Evolutionary conservation across 768 basidiomycete genomes (phyloP), one percentile per base, ranked within the genome.

Genomic region (Lactarius tabidus): DNA sequence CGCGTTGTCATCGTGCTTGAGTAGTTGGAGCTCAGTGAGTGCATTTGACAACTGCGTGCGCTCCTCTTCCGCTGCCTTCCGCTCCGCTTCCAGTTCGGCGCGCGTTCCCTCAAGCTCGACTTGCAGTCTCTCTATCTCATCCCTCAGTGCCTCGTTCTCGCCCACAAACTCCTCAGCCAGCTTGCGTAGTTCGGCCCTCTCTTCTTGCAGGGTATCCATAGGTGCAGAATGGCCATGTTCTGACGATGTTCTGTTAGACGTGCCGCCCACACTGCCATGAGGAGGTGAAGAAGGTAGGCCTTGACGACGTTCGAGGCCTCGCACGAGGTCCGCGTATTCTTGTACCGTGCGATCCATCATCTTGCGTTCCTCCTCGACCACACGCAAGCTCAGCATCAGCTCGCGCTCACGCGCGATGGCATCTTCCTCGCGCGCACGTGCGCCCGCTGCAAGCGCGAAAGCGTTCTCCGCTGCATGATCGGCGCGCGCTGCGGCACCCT

Each of bases 291-390:
- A 65, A 3, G 70, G 63, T n/a, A 57, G 60, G 62, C 74, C 74
- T 62, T 73, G 73, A 64, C 80, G 78, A 20, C 80, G 79, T 70
- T 90, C 86, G 60, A 91, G 77, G 1, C 75, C 79, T 23, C 89
- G 80, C 15, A 92, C 91, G 17, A 93, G 81, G 64, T 84, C 84
- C 0, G 91, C 91, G 59, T 93, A 93, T 68, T 92, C 88, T 59
- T 81, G 78, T 18, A 92, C 81, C 6, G 85, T 86, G 35, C 81
- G 72, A 63, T 92, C 90, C 45, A 81, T 79, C 81, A 90, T 83
- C 68, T 78, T 80, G 38, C 78, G 75, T 66, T 87, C 82, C 72
- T 89, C 85, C 66, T 87, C 82, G 4, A 81, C 80, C 26, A 76
- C 77, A 41, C 75, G 77, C 3, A 84, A 72, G 68, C 74, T 80